phyloP scores from a whole-genome alignment of 1,284 basidiomycete genomes.

The Naganishia cerealis region DNA sequence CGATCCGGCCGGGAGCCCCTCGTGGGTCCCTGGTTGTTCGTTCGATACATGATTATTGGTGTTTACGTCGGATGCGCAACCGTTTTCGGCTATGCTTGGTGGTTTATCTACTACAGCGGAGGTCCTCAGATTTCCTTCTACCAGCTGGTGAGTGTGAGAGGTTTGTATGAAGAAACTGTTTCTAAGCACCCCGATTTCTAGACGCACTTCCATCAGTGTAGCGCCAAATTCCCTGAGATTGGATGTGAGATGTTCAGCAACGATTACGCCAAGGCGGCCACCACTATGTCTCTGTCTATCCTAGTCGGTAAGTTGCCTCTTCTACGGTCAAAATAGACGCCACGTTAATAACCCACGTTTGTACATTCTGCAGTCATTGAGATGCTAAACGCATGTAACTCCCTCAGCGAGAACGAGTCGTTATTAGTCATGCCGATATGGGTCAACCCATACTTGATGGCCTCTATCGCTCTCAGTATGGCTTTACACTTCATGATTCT shows the following conservation, averaged over 20 bases:
- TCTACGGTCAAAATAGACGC: background rate
- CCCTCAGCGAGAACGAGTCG: constrained; percentile 95
- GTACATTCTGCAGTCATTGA: constrained; percentile 65
- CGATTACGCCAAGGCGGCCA: constrained; percentile 77
- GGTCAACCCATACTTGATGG: constrained; percentile 90
- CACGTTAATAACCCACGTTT: background rate
- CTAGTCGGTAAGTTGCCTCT: constrained; percentile 64
- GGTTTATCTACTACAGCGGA: constrained; percentile 86
- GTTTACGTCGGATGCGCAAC: constrained; percentile 92
- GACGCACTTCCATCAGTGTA: constrained; percentile 94
- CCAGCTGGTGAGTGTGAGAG: constrained; percentile 71
- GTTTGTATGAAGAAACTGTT: constrained; percentile 3
- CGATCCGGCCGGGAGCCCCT: constrained; percentile 84
- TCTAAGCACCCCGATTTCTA: constrained; percentile 47
- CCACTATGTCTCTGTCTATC: constrained; percentile 93
- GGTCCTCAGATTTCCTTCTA: constrained; percentile 92
- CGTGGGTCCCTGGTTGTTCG: constrained; percentile 88
- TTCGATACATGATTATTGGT: constrained; percentile 91
- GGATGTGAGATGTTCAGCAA: constrained; percentile 93
- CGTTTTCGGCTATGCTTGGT: constrained; percentile 96
- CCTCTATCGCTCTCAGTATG: constrained; percentile 84
- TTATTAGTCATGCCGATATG: constrained; percentile 83
- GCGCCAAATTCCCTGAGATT: constrained; percentile 74
- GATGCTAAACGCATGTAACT: constrained; percentile 99
- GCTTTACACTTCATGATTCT: constrained; percentile 87